phyloP scores from a whole-genome alignment of 768 basidiomycete species.

The Serendipita vermifera region DNA sequence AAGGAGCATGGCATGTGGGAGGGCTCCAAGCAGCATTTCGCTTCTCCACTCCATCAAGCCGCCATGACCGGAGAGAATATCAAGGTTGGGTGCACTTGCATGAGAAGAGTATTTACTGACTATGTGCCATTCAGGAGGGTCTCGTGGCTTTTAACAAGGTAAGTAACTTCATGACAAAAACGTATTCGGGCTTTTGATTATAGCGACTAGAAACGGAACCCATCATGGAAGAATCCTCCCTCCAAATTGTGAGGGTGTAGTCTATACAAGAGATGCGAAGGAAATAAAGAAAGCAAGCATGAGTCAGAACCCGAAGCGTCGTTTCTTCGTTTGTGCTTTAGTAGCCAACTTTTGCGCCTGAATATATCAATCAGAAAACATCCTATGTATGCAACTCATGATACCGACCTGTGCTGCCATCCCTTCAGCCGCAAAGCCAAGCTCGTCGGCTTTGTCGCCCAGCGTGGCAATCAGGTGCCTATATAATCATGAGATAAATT shows the following conservation, averaged over 20 bases:
- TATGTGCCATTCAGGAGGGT: conserved; percentile 41
- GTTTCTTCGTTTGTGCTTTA: not conserved
- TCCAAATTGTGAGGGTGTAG: conserved; percentile 33
- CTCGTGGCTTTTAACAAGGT: conserved; percentile 57
- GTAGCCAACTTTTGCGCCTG: not conserved
- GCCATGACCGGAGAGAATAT: conserved; percentile 55
- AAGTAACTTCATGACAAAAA: conserved; percentile 19
- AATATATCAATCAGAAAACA: not conserved
- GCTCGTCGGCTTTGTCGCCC: not conserved
- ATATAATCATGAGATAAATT: not conserved
- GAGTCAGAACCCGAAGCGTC: not conserved
- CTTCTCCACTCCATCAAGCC: conserved; percentile 36
- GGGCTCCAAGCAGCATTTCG: conserved; percentile 33
- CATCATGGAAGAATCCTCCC: conserved; percentile 41
- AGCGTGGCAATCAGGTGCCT: not conserved
- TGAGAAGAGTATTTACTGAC: not conserved
- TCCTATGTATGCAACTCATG: not conserved
- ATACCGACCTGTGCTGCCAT: not conserved
- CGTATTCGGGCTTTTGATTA: conserved; percentile 3
- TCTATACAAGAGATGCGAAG: not conserved
- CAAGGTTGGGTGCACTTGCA: conserved; percentile 31
- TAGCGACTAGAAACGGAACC: conserved; percentile 31
- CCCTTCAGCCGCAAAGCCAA: not conserved
- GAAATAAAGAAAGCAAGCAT: too few relatives aligned
- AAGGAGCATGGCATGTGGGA: conserved; percentile 40